Percentiles rank a stretch among this genome's conserved stretches.
phyloP scores from a whole-genome alignment of 805 yeast genomes.

The Ogataea zsoltii region DNA sequence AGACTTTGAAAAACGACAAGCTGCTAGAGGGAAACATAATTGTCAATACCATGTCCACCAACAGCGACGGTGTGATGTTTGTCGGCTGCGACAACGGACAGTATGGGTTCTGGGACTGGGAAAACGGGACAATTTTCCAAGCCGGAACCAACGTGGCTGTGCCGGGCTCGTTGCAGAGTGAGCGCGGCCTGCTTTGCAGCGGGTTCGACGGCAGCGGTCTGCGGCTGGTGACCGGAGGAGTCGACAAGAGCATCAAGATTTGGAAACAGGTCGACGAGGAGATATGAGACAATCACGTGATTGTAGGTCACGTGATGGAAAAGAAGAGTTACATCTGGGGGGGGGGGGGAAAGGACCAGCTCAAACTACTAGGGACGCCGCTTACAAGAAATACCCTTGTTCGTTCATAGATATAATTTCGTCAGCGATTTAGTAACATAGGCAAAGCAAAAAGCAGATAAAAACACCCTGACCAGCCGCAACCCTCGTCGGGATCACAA shows the following conservation, averaged over 20 bases:
- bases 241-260: slow-evolving; percentile 82
- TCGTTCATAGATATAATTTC: too few relatives aligned
- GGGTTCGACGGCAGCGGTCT: slow-evolving; percentile 78
- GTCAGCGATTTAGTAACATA: too few relatives aligned
- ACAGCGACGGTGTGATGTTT: slow-evolving; percentile 62
- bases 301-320: too few relatives aligned
- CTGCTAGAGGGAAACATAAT: slow-evolving; percentile 40
- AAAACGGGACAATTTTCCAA: slow-evolving; percentile 65
- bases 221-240: slow-evolving; percentile 81
- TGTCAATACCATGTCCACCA: slow-evolving; percentile 67
- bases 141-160: slow-evolving; percentile 50
- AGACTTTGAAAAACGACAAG: slow-evolving; percentile 43
- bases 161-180: slow-evolving; percentile 72
- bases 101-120: slow-evolving; percentile 77
- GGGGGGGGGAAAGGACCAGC: too few relatives aligned
- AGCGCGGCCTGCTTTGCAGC: slow-evolving; percentile 66
- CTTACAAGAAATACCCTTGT: too few relatives aligned
- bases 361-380: too few relatives aligned
- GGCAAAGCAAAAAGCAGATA: not conserved
- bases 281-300: not conserved
- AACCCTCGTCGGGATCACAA: slow-evolving; percentile 38
- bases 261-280: slow-evolving; percentile 55
- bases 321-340: too few relatives aligned
- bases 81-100: slow-evolving; percentile 86
- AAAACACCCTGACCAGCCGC: not conserved